Evolutionary conservation across 202 grass and related monocot species (phyloP).

Genomic region (Elaeis oleifera): DNA sequence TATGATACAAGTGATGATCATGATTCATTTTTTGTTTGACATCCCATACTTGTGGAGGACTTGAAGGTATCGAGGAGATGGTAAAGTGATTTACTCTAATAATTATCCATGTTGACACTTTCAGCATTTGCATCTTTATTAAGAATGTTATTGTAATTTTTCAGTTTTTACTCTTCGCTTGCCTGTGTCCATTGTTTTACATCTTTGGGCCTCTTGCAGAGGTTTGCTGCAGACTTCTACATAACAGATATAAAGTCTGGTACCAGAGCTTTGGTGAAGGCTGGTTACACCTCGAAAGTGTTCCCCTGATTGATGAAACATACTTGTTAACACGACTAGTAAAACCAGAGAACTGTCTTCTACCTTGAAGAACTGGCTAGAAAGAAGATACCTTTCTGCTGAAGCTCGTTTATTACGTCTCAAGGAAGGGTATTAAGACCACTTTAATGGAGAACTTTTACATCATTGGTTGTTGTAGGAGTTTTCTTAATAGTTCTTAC

Average conservation of each 20-base stretch:
- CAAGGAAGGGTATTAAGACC: slow-evolving; percentile 61
- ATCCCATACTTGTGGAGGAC: no score
- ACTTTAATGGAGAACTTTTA: background rate
- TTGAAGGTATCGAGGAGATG: no score
- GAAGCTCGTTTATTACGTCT: slow-evolving; percentile 56
- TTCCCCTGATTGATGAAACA: slow-evolving; percentile 65
- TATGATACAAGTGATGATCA: no score
- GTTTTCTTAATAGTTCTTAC: background rate
- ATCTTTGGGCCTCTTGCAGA: slow-evolving; percentile 52
- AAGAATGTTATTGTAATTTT: no score
- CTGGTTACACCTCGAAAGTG: slow-evolving; percentile 60
- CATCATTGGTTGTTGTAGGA: slow-evolving; percentile 5
- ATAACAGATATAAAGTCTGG: slow-evolving; percentile 89
- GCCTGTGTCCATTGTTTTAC: no score
- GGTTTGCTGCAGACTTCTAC: slow-evolving; percentile 93
- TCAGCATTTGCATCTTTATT: no score
- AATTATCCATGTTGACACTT: no score
- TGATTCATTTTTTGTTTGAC: no score
- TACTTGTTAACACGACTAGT: slow-evolving; percentile 57
- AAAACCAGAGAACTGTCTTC: slow-evolving; percentile 63
- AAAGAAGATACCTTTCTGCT: slow-evolving; percentile 62
- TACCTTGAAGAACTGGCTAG: slow-evolving; percentile 83
- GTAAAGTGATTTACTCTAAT: no score
- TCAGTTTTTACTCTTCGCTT: no score
- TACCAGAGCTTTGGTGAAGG: slow-evolving; percentile 68